Base-by-base conservation (phyloP, 129 eudicot species). In the Escallonia herrerae region DNA sequence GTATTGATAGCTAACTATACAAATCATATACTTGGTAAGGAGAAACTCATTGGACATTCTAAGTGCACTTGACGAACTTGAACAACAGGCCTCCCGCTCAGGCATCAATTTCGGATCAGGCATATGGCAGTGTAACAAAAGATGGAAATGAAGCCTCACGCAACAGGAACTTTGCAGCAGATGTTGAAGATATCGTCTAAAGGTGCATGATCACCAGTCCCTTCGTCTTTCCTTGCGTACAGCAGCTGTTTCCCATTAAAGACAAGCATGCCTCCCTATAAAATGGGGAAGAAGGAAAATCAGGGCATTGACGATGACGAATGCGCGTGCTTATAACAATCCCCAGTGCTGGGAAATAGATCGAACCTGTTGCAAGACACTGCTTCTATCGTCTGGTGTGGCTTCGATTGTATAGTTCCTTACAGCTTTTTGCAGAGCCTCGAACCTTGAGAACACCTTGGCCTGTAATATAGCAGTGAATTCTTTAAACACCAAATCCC, bases 161-260 rank as follows among this genome's bases (percentile, higher is more conserved):
- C 72, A 37, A 75, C 64, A 3, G 85, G 77, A 68, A 76, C 78
- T 73, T 80, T 79, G 81, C 84, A 79, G 80, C 96, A 89, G 61
- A 89, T 67, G 62, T 83, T 55, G 64, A 93, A 75, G 56, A 93
- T 73, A 53, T 89, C 95, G 40, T 86, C 91, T 55, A 93, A 66
- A 13, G 99, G 95, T 67, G 99, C 95, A 80, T 93, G 99, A 63
- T 93, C 99, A n/a, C 99, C 96, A 3, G 96, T 93, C 62, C 96
- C 95, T 83, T 89, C 96, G 41, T 93, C 99, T 55, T 93, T 93
- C 76, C 96, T 73, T 44, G 99, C 95, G 73, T 89, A 93, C 50
- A 93, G 13, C 83, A 93, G 64, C 60, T 89, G 77, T 44, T 82
- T 86, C 65, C 96, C 99, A 86, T 80, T 89, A 62, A 93, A 93